Conservation (phyloP, 768 basidiomycete genomes). For the Xerocomellus dryophilus region DNA sequence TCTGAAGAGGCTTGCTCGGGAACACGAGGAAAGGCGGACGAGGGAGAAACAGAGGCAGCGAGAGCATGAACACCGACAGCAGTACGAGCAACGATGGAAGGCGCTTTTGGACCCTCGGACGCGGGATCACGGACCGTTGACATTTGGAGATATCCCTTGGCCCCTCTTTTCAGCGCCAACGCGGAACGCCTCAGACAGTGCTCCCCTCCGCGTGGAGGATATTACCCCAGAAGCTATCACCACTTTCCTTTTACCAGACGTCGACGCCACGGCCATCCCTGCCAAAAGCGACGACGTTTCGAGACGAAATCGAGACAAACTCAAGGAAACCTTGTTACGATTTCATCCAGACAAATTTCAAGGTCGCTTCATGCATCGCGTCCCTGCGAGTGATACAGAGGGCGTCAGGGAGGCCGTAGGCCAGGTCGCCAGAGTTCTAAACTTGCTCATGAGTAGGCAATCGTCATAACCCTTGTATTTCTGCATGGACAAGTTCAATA, state of each 20-base stretch:
- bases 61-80: slow-evolving; percentile 45
- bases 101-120: slow-evolving; percentile 37
- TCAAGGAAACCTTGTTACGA: slow-evolving; percentile 66
- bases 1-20: slow-evolving; percentile 49
- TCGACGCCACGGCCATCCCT: not conserved
- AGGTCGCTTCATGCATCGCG: slow-evolving; percentile 58
- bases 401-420: slow-evolving; percentile 59
- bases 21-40: slow-evolving; percentile 49
- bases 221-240: slow-evolving; percentile 55
- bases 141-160: slow-evolving; percentile 71
- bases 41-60: slow-evolving; percentile 44
- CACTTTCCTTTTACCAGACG: slow-evolving; percentile 49
- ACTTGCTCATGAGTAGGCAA: slow-evolving; percentile 45
- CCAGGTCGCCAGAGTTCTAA: slow-evolving; percentile 59
- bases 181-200: slow-evolving; percentile 9
- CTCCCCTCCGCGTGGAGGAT: slow-evolving; percentile 39
- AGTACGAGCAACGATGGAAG: slow-evolving; percentile 61
- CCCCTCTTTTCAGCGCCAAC: slow-evolving; percentile 44
- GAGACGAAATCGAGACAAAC: slow-evolving; percentile 55
- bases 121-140: slow-evolving; percentile 32
- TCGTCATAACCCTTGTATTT: not conserved
- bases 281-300: slow-evolving; percentile 23
- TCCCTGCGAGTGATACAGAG: slow-evolving; percentile 46
- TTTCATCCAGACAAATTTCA: slow-evolving; percentile 86
- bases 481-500: not conserved